Percentiles rank a stretch among this genome's conserved stretches.
Evolutionary conservation across 805 yeast genomes (phyloP).

Genomic region (Metschnikowia kunwiensis): DNA sequence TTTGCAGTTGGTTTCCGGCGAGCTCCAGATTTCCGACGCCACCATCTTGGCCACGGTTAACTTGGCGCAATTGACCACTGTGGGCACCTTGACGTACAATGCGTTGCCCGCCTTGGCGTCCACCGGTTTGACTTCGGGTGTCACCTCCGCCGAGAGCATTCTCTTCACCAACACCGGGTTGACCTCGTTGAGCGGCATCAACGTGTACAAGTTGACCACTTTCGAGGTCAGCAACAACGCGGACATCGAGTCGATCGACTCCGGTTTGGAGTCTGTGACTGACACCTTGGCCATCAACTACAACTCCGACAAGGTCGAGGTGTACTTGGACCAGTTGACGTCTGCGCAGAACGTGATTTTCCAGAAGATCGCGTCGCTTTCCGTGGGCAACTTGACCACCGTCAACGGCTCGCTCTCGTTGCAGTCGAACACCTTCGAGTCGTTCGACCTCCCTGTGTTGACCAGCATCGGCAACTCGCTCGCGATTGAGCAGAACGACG

Average conservation of each 20-base stretch:
- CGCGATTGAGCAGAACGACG: conserved; percentile 68
- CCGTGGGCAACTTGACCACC: conserved; percentile 61
- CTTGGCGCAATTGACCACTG: conserved; percentile 75
- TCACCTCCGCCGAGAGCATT: conserved; percentile 70
- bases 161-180: conserved; percentile 72
- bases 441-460: conserved; percentile 54
- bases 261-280: conserved; percentile 71
- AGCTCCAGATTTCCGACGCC: conserved; percentile 57
- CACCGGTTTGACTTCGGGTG: conserved; percentile 65
- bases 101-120: conserved; percentile 81
- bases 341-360: conserved; percentile 89
- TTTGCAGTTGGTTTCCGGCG: conserved; percentile 71
- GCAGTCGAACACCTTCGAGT: conserved; percentile 64
- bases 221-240: conserved; percentile 91
- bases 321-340: conserved; percentile 62
- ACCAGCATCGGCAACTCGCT: conserved; percentile 75
- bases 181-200: conserved; percentile 64
- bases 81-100: conserved; percentile 74
- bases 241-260: conserved; percentile 66
- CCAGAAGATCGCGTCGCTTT: conserved; percentile 73
- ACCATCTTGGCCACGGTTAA: conserved; percentile 65
- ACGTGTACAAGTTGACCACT: conserved; percentile 42
- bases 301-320: conserved; percentile 77
- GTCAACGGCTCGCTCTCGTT: conserved; percentile 84
- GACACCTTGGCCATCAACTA: conserved; percentile 73